A percentile compares a stretch with the other conserved stretches of the same genome.
These are phyloP conservation scores for Byssochlamys sp. DNA, from an alignment of 2,329 filamentous ascomycete species.

Conservation along the genomic window DNA sequence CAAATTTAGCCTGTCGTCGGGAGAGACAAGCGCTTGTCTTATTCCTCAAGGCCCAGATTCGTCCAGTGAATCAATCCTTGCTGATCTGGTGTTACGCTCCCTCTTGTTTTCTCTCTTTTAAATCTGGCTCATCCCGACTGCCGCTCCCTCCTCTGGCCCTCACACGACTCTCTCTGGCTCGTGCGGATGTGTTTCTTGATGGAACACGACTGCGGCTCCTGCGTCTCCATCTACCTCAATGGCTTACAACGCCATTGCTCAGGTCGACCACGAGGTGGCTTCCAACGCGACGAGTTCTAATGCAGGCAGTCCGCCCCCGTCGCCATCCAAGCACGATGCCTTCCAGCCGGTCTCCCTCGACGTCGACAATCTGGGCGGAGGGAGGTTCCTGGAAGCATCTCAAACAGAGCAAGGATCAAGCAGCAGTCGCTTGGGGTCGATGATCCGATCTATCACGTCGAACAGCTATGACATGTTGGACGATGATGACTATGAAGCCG, in stretches of 20 bases:
- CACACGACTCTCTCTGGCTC: not conserved
- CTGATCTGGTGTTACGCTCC: not conserved
- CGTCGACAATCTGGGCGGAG: slow-evolving; percentile 22
- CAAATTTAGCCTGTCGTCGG: not conserved
- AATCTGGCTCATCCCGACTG: not conserved
- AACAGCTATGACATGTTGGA: slow-evolving; percentile 39
- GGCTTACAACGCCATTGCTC: slow-evolving; percentile 36
- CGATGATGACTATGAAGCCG: slow-evolving; percentile 35
- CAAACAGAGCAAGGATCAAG: slow-evolving; percentile 15
- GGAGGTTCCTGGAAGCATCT: slow-evolving; percentile 19
- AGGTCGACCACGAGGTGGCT: slow-evolving; percentile 29
- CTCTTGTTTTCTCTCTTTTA: not conserved
- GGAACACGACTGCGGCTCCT: slow-evolving; percentile 3
- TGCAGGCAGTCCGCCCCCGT: slow-evolving; percentile 23
- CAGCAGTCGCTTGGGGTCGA: slow-evolving; percentile 17
- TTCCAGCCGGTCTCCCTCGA: slow-evolving; percentile 24
- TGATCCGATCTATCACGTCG: slow-evolving; percentile 29
- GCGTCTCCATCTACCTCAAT: slow-evolving; percentile 16
- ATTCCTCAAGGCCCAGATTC: not conserved
- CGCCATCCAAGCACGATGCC: slow-evolving; percentile 7
- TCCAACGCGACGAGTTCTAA: slow-evolving; percentile 22
- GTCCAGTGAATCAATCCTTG: not conserved
- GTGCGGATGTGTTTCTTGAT: slow-evolving; percentile 5
- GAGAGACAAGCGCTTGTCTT: not conserved
- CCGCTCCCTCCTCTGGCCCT: not conserved